These are phyloP conservation scores for Simmondsia chinensis DNA, from an alignment of 148 eudicot species.

Conservation along the genomic window DNA sequence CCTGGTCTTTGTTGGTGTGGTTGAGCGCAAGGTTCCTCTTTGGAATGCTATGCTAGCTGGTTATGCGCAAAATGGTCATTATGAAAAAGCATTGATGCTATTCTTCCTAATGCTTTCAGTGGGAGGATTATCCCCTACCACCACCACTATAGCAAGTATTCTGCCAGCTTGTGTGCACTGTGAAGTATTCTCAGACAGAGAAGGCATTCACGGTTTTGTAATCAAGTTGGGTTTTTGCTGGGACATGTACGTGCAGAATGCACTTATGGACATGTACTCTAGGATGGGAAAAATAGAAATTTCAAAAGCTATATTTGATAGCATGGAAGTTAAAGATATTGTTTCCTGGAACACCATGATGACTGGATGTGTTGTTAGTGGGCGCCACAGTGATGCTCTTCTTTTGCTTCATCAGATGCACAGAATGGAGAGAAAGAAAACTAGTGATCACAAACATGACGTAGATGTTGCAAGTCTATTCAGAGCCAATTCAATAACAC, in stretches of 20 bases:
- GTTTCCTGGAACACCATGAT: conserved; percentile 90
- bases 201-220: conserved; percentile 68
- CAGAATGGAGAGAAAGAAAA: conserved; percentile 6
- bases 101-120: conserved; percentile 54
- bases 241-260: conserved; percentile 61
- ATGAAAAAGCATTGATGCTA: conserved; percentile 48
- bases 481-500: conserved; percentile 65
- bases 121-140: conserved; percentile 46
- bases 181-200: conserved; percentile 40
- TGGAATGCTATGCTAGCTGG: conserved; percentile 95
- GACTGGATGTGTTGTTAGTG: conserved; percentile 72
- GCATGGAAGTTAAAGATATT: conserved; percentile 54
- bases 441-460: conserved; percentile 11
- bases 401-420: conserved; percentile 59
- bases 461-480: conserved; percentile 9
- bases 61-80: conserved; percentile 58
- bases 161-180: conserved; percentile 75
- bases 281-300: conserved; percentile 55
- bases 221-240: conserved; percentile 56
- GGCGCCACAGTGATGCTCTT: conserved; percentile 55
- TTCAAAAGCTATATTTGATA: conserved; percentile 47
- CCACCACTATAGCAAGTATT: conserved; percentile 77
- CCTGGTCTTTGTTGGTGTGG: conserved; percentile 32
- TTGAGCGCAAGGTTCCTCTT: conserved; percentile 34
- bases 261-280: conserved; percentile 82